phyloP scores from a whole-genome alignment of 306 rosid species.

The Lathyrus oleraceus region DNA sequence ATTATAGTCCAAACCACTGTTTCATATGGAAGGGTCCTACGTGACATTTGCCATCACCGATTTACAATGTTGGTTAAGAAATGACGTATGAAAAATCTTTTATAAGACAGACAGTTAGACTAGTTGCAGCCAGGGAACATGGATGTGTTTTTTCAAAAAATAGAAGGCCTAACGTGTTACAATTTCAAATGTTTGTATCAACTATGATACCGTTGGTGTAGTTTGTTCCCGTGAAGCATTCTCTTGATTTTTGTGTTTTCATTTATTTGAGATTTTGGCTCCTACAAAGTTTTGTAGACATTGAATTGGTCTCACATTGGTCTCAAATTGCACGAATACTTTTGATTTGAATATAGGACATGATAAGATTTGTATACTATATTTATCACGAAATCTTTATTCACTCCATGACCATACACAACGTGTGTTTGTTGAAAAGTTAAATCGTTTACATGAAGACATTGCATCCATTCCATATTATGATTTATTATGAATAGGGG shows the following conservation, averaged over 20 bases:
- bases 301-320: not conserved
- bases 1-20: conserved; percentile 46
- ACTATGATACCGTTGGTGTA: not conserved
- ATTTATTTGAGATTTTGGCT: not conserved
- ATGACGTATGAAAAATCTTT: not conserved
- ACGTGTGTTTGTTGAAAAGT: too few species aligned
- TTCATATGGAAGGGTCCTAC: conserved; percentile 43
- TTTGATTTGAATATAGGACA: not conserved
- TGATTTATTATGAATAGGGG: too few species aligned
- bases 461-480: too few species aligned
- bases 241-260: not conserved
- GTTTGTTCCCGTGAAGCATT: not conserved
- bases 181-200: conserved; percentile 31
- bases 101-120: not conserved
- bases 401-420: too few species aligned
- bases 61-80: conserved; percentile 2
- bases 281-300: not conserved
- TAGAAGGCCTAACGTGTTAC: not conserved
- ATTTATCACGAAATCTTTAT: too few species aligned
- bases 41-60: conserved; percentile 2
- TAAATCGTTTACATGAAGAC: too few species aligned
- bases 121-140: not conserved
- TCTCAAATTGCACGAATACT: not conserved
- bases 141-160: not conserved
- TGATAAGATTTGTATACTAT: too few species aligned